Evolutionary conservation across 2,329 filamentous ascomycete species (phyloP), one percentile per base, ranked within the genome.

Genomic region (Ascochyta viciae-villosae): DNA sequence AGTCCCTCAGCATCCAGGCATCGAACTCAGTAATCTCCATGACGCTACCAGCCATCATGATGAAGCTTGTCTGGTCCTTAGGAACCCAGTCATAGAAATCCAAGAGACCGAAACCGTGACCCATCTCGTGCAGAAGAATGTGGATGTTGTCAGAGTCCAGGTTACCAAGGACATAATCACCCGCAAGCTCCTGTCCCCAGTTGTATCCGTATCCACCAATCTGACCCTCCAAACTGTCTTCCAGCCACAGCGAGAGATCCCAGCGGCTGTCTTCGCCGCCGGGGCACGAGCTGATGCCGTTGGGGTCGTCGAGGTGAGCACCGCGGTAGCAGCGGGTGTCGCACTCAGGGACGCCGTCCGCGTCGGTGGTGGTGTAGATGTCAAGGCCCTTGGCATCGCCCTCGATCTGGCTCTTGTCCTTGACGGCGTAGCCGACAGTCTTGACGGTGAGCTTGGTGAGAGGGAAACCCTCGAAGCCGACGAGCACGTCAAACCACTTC

Each of bases 1-100:
- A 81, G 63, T 81, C 77, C 1, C 78, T 66, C 49, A 78, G 54
- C 79, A 81, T 82, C 80, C 80, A 82, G 22, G 76, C 78, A 35
- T 82, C 79, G 31, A 82, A 82, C 34, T 82, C 79, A 3, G 79
- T 82, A 15, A 82, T 68, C 37, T 72, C 60, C 31, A 65, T 67
- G 2, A 79, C 71, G 38, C 74, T 76, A 4, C 80, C 80, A 44
- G 80, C 78, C 50, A 75, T 71, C 80, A 82, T 81, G 54, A 81
- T 72, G 63, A 81, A 81, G 61, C 65, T 77, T 5, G 65, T 66
- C 42, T 77, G 64, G 3, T 78, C 78, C 8, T 71, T 65, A 3
- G 80, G 79, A 16, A 71, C 75, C 78, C 77, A 81, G 59, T 80
- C 77, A 57, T 74, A 75, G 65, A 76, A 80, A 52, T 80, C 72